A percentile compares a stretch with the other conserved stretches of the same genome.
These are phyloP conservation scores for Fusarium dlaminii DNA, from an alignment of 2,329 filamentous ascomycete genomes.

Conservation along the genomic window DNA sequence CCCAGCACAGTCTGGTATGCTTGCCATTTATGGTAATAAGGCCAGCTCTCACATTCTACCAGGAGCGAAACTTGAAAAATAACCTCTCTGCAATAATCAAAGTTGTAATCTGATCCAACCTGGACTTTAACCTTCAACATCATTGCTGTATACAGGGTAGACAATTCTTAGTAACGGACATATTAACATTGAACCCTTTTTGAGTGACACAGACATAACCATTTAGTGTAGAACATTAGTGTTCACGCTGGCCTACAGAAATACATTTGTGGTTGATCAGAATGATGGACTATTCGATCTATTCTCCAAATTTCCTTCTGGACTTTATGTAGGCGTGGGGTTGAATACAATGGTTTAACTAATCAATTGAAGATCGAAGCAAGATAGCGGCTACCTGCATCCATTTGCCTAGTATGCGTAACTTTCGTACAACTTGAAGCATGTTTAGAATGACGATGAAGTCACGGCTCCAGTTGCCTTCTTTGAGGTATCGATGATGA, in stretches of 20 bases:
- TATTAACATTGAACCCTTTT: background rate
- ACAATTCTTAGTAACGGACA: too few species aligned
- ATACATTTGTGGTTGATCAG: background rate
- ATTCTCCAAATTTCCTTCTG: background rate
- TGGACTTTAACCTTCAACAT: too few species aligned
- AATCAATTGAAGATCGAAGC: background rate
- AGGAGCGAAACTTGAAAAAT: too few species aligned
- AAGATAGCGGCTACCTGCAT: conserved; percentile 10
- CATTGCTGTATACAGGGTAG: background rate
- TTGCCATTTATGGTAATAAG: background rate
- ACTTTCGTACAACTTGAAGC: background rate
- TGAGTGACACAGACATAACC: background rate
- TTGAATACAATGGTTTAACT: background rate
- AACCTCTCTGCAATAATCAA: background rate
- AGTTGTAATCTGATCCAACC: background rate
- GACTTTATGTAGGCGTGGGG: background rate
- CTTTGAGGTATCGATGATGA: background rate
- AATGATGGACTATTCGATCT: background rate
- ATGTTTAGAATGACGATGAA: background rate
- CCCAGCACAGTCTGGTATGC: background rate
- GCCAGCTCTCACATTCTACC: background rate
- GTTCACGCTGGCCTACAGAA: background rate
- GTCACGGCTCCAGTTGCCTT: conserved; percentile 24
- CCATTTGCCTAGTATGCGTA: background rate
- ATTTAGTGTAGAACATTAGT: too few species aligned